These are phyloP conservation scores for Petasospora fabianii DNA, from an alignment of 1,139 yeast genomes.

Conservation along the genomic window DNA sequence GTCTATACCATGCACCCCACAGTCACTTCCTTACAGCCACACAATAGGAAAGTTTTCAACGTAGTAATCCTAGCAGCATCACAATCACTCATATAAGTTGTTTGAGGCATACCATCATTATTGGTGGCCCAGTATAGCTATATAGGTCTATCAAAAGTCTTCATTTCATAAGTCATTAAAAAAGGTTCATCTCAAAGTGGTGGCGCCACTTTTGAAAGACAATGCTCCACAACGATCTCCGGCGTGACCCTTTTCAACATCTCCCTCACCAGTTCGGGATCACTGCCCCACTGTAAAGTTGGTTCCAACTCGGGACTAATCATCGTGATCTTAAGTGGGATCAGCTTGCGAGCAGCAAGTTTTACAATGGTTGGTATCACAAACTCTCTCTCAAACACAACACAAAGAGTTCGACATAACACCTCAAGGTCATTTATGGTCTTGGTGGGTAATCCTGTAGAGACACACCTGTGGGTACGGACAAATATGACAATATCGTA, in stretches of 20 bases:
- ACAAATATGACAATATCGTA: conserved; percentile 49
- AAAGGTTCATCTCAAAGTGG: too few species aligned
- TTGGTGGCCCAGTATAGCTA: too few species aligned
- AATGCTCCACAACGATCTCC: conserved; percentile 46
- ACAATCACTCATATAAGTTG: too few species aligned
- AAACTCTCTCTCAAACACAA: conserved; percentile 36
- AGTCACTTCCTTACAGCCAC: too few species aligned
- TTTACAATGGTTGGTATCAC: conserved; percentile 50
- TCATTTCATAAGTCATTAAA: too few species aligned
- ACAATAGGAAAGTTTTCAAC: too few species aligned
- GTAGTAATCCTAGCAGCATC: too few species aligned
- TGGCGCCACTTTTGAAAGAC: conserved; percentile 42
- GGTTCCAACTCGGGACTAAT: conserved; percentile 44
- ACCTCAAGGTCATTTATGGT: conserved; percentile 40
- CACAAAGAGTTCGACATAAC: conserved; percentile 39
- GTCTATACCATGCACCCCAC: too few species aligned
- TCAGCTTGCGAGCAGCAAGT: conserved; percentile 41
- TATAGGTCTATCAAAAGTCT: too few species aligned
- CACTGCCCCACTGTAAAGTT: conserved; percentile 51
- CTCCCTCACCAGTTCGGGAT: conserved; percentile 35
- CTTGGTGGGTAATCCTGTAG: conserved; percentile 46
- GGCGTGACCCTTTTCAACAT: conserved; percentile 42
- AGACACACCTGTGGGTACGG: conserved; percentile 48
- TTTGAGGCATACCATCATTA: too few species aligned
- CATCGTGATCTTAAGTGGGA: conserved; percentile 43